A percentile compares a stretch with the other conserved stretches of the same genome.
phyloP scores from a whole-genome alignment of 2,329 filamentous ascomycete species.

The Aspergillus tamarii region DNA sequence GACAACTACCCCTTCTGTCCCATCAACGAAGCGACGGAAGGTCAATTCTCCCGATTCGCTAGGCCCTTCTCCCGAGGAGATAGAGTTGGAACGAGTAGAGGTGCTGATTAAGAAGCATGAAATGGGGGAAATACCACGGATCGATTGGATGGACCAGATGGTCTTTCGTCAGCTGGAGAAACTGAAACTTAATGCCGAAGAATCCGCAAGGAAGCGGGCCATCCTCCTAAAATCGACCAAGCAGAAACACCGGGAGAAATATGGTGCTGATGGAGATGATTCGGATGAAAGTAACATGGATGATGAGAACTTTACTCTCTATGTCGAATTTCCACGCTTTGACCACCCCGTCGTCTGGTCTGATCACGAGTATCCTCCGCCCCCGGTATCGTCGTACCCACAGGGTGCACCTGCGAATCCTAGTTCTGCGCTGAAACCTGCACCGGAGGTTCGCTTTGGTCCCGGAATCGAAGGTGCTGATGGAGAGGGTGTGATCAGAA shows the following conservation, averaged over 20 bases:
- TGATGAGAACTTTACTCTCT: conserved; percentile 75
- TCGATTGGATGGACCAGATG: conserved; percentile 94
- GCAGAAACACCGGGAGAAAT: conserved; percentile 29
- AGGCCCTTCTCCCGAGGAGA: conserved; percentile 67
- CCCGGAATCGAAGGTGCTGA: conserved; percentile 79
- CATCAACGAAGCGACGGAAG: conserved; percentile 57
- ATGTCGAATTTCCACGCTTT: conserved; percentile 90
- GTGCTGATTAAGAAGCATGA: conserved; percentile 95
- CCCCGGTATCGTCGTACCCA: conserved; percentile 76
- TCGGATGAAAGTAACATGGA: conserved; percentile 47
- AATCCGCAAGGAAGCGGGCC: conserved; percentile 62
- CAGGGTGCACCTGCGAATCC: conserved; percentile 66
- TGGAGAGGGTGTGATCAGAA: conserved; percentile 67
- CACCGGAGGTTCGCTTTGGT: conserved; percentile 85
- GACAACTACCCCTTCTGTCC: conserved; percentile 74
- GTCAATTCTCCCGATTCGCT: conserved; percentile 52
- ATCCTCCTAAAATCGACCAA: conserved; percentile 40
- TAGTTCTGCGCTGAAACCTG: conserved; percentile 73
- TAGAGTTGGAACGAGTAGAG: conserved; percentile 87
- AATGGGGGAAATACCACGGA: conserved; percentile 90
- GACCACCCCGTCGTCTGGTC: conserved; percentile 95
- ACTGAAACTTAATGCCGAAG: conserved; percentile 66
- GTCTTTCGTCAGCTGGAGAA: conserved; percentile 91
- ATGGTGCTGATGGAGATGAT: conserved; percentile 46
- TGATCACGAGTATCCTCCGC: conserved; percentile 87